Evolutionary conservation across 139 green algal species (phyloP).

Genomic region (Coelastrella sp.): DNA sequence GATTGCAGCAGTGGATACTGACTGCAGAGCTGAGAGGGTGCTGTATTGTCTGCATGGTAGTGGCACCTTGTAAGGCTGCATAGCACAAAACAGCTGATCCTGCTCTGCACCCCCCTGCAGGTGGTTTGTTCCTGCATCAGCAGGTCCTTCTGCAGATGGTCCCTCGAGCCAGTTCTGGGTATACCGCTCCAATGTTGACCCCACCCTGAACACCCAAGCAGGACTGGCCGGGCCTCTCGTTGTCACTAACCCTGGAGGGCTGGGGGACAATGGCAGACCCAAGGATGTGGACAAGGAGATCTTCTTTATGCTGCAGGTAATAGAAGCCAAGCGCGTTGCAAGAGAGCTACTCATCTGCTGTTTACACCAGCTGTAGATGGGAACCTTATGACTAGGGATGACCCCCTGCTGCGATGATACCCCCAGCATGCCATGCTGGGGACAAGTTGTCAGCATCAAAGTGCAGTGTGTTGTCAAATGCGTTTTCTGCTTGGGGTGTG

Average conservation of each 20-base stretch:
- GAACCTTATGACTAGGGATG: too few relatives aligned
- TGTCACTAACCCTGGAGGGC: slow-evolving; percentile 28
- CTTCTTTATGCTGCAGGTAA: slow-evolving; percentile 51
- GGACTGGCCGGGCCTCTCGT: slow-evolving; percentile 56
- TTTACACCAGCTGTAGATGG: not conserved
- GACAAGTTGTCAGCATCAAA: too few relatives aligned
- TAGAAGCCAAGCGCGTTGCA: too few relatives aligned
- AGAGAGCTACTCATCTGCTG: too few relatives aligned
- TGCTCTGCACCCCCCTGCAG: too few relatives aligned
- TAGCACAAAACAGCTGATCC: not conserved
- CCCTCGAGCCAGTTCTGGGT: slow-evolving; percentile 44
- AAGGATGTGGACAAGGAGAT: slow-evolving; percentile 56
- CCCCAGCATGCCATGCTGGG: too few relatives aligned
- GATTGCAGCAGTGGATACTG: not conserved
- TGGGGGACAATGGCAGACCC: slow-evolving; percentile 15
- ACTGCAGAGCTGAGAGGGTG: not conserved
- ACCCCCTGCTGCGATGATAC: too few relatives aligned
- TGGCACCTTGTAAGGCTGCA: not conserved
- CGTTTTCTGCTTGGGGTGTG: too few relatives aligned
- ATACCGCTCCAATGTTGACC: slow-evolving; percentile 56
- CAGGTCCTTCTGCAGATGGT: slow-evolving; percentile 45
- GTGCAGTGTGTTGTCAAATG: too few relatives aligned
- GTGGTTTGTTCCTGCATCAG: slow-evolving; percentile 52
- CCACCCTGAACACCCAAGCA: slow-evolving; percentile 48
- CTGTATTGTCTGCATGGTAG: not conserved